Base-by-base conservation (phyloP, 306 rosid species). In the Urtica urens region DNA sequence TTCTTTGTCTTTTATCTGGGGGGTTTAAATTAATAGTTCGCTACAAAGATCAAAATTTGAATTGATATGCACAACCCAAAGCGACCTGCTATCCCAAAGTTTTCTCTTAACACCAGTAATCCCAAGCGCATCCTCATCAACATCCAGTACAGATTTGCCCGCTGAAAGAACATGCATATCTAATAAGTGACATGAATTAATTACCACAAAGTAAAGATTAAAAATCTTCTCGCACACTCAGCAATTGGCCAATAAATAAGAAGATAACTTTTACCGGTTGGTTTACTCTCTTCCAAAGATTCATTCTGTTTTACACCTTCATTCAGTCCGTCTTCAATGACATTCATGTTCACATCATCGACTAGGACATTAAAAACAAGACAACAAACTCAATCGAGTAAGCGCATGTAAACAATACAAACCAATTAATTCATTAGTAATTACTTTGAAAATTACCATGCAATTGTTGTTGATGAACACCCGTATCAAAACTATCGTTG, bases 391-490 rank as follows among this genome's bases (percentile, higher is more conserved):
- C 46, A 49, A n/a, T 58, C 19, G 24, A 12, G 12, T 28, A 31
- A 28, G 46, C 30, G 16, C 25, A 33, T 19, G 31, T 27, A 48
- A 26, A 35, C 38, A 10, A 42, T 53, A 31, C 34, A 27, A 22
- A 41, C 43, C 29, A 21, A 55, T 4, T 55, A n/a, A n/a, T n/a
- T n/a, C n/a, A n/a, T n/a, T n/a, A n/a, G n/a, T 53, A 28, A 35
- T 16, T 43, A 63, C 51, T 46, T 44, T 30, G 59, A 51, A 47
- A 41, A 25, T 49, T 51, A 49, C 17, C 14, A 31, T 40, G 38
- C 19, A 82, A 71, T 49, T 81, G 80, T 70, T 90, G 95, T 33
- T 81, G 84, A 66, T 79, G 73, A 64, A 76, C 72, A 64, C 95
- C 86, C 73, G 72, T 56, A 37, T 53, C 69, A 49, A 78, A 57